phyloP scores from a whole-genome alignment of 106 monocot species.

The Dioscorea dumetorum region DNA sequence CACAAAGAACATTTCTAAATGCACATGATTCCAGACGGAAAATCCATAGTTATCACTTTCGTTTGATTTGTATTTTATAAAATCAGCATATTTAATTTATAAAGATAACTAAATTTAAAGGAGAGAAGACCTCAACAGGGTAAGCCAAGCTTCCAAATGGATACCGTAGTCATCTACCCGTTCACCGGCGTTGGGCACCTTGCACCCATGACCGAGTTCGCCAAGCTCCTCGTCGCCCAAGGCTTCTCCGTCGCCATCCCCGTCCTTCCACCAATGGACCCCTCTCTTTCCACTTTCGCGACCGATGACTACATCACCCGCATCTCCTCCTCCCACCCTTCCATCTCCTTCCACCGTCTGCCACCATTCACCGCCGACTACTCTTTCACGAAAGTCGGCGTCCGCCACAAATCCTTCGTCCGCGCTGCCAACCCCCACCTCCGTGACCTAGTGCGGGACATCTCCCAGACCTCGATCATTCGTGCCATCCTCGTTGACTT shows the following conservation, averaged over 20 bases:
- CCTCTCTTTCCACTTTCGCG: not conserved
- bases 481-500: slow-evolving; percentile 1
- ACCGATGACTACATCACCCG: slow-evolving; percentile 10
- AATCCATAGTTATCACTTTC: too few species aligned
- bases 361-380: not conserved
- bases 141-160: not conserved
- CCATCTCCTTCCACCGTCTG: slow-evolving; percentile 22
- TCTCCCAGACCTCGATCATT: not conserved
- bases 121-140: too few species aligned
- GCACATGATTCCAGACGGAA: too few species aligned
- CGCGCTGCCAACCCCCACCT: slow-evolving; percentile 10
- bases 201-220: slow-evolving; percentile 1
- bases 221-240: not conserved
- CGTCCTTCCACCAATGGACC: slow-evolving; percentile 8
- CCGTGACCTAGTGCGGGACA: not conserved
- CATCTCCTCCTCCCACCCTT: slow-evolving; percentile 6
- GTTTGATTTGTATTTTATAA: too few species aligned
- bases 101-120: too few species aligned
- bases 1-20: slow-evolving; percentile 85
- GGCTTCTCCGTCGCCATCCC: slow-evolving; percentile 12
- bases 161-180: slow-evolving; percentile 5
- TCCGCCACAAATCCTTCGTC: slow-evolving; percentile 1
- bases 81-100: too few species aligned
- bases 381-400: not conserved
- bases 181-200: slow-evolving; percentile 2